Conservation (phyloP, 352 stramenopile genomes). For the Aphanomyces invadans region DNA sequence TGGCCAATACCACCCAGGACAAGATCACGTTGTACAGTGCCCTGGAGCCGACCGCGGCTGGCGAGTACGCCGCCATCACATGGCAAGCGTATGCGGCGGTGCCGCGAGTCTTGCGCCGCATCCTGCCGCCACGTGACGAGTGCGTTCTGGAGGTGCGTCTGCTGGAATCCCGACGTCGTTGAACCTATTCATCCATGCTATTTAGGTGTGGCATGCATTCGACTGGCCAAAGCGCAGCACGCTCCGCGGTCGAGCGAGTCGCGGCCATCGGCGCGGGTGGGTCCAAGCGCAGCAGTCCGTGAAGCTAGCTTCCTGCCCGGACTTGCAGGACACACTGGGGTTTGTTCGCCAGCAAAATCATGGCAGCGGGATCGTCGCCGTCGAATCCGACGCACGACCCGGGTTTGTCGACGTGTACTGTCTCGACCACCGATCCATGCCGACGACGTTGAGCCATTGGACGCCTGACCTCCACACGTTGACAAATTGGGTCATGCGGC, state of each 20-base stretch:
- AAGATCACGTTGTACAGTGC: neutral
- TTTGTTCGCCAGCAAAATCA: neutral
- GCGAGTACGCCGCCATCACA: too few relatives aligned
- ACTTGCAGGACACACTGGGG: neutral
- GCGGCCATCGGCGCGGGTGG: neutral
- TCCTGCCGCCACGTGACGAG: neutral
- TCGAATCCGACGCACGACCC: neutral
- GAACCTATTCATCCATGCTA: too few relatives aligned
- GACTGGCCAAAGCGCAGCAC: neutral
- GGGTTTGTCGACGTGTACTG: neutral
- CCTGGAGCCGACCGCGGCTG: neutral
- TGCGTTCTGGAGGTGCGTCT: neutral
- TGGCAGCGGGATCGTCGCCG: neutral
- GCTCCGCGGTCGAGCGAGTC: neutral
- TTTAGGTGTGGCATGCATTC: neutral
- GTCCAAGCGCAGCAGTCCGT: neutral
- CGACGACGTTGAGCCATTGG: too few relatives aligned
- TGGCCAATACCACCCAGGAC: too few relatives aligned
- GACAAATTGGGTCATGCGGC: neutral
- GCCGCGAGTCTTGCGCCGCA: too few relatives aligned
- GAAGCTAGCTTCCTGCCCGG: neutral
- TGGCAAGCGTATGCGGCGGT: too few relatives aligned
- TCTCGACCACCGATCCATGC: neutral
- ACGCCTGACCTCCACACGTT: too few relatives aligned
- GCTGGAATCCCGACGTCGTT: too few relatives aligned